Evolutionary conservation across 805 yeast species (phyloP).

Genomic region (Wickerhamomyces mucosus): DNA sequence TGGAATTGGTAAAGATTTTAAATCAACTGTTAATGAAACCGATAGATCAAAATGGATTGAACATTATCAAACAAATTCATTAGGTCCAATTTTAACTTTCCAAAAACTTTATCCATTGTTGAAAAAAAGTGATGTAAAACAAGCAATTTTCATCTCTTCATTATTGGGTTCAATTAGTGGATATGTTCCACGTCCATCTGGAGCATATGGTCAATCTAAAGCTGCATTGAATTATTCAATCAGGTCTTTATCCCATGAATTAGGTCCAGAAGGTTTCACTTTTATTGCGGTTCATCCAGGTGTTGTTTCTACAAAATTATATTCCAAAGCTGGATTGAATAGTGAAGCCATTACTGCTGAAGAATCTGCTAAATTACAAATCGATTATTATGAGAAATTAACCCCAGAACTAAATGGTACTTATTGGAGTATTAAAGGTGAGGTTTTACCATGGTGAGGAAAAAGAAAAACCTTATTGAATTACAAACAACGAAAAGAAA

Average conservation of each 20-base stretch:
- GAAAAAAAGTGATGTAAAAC: constrained; percentile 12
- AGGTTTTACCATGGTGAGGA: too few species aligned
- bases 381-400: background rate
- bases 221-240: constrained; percentile 27
- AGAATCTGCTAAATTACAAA: constrained; percentile 1
- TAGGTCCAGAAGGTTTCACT: constrained; percentile 18
- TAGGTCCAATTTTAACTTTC: constrained; percentile 17
- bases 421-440: too few species aligned
- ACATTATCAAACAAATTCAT: constrained; percentile 15
- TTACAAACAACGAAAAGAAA: too few species aligned
- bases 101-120: constrained; percentile 17
- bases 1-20: constrained; percentile 10
- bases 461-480: too few species aligned
- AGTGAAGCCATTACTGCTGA: background rate
- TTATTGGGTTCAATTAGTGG: constrained; percentile 17
- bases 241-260: constrained; percentile 20
- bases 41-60: constrained; percentile 2
- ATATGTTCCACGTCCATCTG: constrained; percentile 9
- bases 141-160: constrained; percentile 21
- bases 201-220: constrained; percentile 29
- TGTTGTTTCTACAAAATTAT: constrained; percentile 23
- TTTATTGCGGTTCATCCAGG: constrained; percentile 30
- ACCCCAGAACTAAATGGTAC: constrained; percentile 4
- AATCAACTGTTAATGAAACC: constrained; percentile 1
- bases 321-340: background rate